Base-by-base conservation (phyloP, 2,329 filamentous ascomycete genomes). In the Epichloe typhina region DNA sequence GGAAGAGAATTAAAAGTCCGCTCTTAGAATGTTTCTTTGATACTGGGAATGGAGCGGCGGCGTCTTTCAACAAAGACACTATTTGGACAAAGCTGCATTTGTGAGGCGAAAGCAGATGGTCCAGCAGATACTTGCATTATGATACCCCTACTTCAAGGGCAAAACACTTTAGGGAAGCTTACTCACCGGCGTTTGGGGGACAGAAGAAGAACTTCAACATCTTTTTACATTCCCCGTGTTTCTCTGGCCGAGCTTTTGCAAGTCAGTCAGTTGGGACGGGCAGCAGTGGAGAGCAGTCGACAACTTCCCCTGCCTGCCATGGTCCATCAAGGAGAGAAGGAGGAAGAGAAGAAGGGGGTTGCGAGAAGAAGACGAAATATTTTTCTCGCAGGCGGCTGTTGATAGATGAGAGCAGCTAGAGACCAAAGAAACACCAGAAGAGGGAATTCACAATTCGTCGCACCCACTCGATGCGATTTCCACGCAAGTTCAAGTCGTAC, bases 171-270 rank as follows among this genome's bases (percentile, higher is more conserved):
- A 58, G 59, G 59, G 57, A 59, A 56, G 59, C 58, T 57, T 65
- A 59, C 55, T 61, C 58, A 58, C 55, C 57, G 67, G 67, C 66
- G 66, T 69, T 70, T 64, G 44, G 51, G 66, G 66, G 67, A 64
- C 69, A 68, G 65, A 61, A 66, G 68, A 71, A 70, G 68, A 69
- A 69, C 55, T 72, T 72, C 69, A 72, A 72, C 69, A 70, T 71
- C 67, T 71, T 71, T 70, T 64, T 51, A 49, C 59, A 63, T 66
- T 66, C 66, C 66, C 55, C 55, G 41, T 53, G 57, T 63, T 67
- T 68, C 64, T 66, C 66, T 65, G 65, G 66, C 66, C 64, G 60
- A 69, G 60, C 64, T 64, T 53, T 57, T 66, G 64, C 65, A 66
- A 53, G 62, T 62, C 62, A 57, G 57, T 54, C 57, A 57, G 59